A percentile compares a stretch with the other conserved stretches of the same genome.
Conservation (phyloP, 208 protist genomes). For the Trypanosoma scelopori region DNA sequence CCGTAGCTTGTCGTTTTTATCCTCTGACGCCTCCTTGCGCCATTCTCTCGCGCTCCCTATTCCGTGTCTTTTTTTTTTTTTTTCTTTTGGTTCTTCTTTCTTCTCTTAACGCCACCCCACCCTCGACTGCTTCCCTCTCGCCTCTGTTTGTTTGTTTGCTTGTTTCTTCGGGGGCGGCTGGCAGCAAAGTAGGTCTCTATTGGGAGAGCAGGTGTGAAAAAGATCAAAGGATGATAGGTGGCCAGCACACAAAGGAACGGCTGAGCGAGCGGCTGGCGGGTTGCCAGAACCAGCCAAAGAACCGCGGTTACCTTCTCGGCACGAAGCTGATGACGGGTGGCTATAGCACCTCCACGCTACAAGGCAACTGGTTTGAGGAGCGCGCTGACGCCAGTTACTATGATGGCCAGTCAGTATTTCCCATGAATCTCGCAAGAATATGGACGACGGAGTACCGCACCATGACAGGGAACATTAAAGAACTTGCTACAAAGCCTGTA, state of each 20-base stretch:
- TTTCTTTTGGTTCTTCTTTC: too few relatives aligned
- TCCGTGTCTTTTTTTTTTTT: too few relatives aligned
- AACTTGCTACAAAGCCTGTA: constrained; percentile 3
- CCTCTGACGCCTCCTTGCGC: not conserved
- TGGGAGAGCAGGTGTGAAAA: not conserved
- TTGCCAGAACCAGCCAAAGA: constrained; percentile 84
- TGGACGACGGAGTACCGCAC: constrained; percentile 61
- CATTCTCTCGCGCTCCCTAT: not conserved
- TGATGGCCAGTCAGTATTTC: constrained; percentile 66
- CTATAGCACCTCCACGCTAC: constrained; percentile 74
- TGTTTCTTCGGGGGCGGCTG: too few relatives aligned
- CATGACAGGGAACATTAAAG: constrained; percentile 28
- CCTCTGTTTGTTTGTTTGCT: not conserved
- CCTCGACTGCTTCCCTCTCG: too few relatives aligned
- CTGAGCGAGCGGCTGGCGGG: constrained; percentile 75
- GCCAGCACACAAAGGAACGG: constrained; percentile 89
- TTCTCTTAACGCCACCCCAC: too few relatives aligned
- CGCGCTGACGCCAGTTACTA: constrained; percentile 74
- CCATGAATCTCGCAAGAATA: constrained; percentile 31
- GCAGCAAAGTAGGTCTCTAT: too few relatives aligned
- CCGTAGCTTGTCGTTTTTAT: not conserved
- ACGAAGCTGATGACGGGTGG: constrained; percentile 72
- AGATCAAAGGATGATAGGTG: constrained; percentile 80
- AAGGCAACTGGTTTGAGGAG: constrained; percentile 89
- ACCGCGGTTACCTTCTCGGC: constrained; percentile 84